Evolutionary conservation across 495 filamentous ascomycete species (phyloP), one percentile per base, ranked within the genome.

Genomic region (Talaromyces thailandensis): DNA sequence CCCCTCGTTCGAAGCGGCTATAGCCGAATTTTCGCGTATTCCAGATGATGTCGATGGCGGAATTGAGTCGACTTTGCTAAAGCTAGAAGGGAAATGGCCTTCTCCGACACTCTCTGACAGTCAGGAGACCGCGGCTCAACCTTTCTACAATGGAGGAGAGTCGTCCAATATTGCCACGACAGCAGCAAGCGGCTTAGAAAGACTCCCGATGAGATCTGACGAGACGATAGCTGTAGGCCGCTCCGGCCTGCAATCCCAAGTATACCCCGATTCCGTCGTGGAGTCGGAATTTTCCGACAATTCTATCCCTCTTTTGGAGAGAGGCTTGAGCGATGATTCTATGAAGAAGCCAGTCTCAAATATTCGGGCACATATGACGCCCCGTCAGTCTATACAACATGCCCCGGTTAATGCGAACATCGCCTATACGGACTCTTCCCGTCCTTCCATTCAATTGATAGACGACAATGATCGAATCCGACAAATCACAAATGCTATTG

Each of bases 1-100:
- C 45, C 88, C 90, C 11, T 96, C 92, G 1, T 97, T 98, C 62
- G 90, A 98, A 73, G 86, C 84, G 9, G 93, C 95, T 62, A 90
- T 96, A 28, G 88, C 91, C 56, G 88, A 90, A 66, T 86, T 98
- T 64, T 91, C 93, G 8, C 85, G 88, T 61, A 89, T 98, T 24
- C 91, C 93, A 0, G 95, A 99, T 70, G 90, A 93, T 63, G 89
- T 90, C 60, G 91, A 94, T 71, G 93, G 93, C n/a, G 93, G 93
- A 21, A 83, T 97, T 56, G 94, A 97, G 69, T 91, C 93, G 14
- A 92, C 94, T 6, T 69, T 99, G 64, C 74, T 93, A 64, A 98
- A 97, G 67, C 81, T 99, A 4, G 95, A 99, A 77, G 94, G 94
- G 6, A 92, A 88, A 67, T 95, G 85, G 73, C 64, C 62, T 52